phyloP scores from a whole-genome alignment of 371 early-diverging fungal species.

The Lichtheimia corymbifera region DNA sequence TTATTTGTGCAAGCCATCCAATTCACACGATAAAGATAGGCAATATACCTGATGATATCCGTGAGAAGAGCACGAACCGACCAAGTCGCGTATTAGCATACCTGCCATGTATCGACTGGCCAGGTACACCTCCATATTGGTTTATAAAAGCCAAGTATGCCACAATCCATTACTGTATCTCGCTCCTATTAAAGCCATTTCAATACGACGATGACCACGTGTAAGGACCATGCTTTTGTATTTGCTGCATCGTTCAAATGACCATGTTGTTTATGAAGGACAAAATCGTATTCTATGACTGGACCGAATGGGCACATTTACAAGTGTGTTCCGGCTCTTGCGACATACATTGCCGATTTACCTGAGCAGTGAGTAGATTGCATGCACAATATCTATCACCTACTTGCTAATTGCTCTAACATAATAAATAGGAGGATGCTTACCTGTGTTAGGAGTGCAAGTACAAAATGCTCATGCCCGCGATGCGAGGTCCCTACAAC shows the following conservation, averaged over 20 bases:
- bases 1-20: not conserved
- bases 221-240: no score
- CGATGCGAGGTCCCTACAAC: not conserved
- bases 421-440: conserved; percentile 3
- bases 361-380: conserved; percentile 6
- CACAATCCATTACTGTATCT: not conserved
- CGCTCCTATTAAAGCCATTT: not conserved
- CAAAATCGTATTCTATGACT: not conserved
- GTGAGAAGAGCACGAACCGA: not conserved
- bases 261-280: no score
- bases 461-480: conserved; percentile 1
- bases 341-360: conserved; percentile 5
- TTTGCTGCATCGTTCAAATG: no score
- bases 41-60: not conserved
- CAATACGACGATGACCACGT: no score
- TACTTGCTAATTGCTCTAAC: not conserved
- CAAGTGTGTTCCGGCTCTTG: not conserved
- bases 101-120: conserved; percentile 1
- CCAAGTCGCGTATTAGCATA: conserved; percentile 9
- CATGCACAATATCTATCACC: not conserved
- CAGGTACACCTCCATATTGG: not conserved
- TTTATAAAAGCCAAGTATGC: not conserved
- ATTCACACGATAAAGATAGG: not conserved
- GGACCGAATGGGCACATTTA: not conserved
- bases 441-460: conserved; percentile 1